These are phyloP conservation scores for Stentor roeselii DNA, from an alignment of 73 alveolate species.

Conservation along the genomic window DNA sequence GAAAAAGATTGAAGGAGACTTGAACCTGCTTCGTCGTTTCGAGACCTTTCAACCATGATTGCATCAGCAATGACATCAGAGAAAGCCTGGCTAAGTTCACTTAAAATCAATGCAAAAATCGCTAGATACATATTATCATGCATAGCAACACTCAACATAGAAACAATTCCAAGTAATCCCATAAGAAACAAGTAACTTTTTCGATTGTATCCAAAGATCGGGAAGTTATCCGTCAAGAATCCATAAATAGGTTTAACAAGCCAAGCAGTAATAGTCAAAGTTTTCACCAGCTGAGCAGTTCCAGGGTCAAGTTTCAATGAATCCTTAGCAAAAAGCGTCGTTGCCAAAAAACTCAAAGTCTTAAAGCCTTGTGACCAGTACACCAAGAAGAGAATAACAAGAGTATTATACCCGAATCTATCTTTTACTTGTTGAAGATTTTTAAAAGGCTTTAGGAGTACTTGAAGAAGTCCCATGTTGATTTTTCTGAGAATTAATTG, in stretches of 20 bases:
- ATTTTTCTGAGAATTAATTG: too few relatives aligned
- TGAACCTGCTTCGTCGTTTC: constrained; percentile 2
- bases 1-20: constrained; percentile 10
- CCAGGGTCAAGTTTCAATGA: neutral
- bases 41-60: constrained; percentile 8
- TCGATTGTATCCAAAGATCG: constrained; percentile 2
- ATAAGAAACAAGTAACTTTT: neutral
- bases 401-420: constrained; percentile 13
- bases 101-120: neutral
- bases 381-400: constrained; percentile 1
- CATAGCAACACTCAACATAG: neutral
- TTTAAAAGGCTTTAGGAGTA: too few relatives aligned
- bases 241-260: constrained; percentile 1
- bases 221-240: neutral
- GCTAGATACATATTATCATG: neutral
- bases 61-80: constrained; percentile 24
- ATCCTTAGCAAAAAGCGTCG: neutral
- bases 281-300: neutral
- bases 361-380: constrained; percentile 15
- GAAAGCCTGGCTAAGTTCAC: neutral
- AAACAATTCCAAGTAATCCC: neutral
- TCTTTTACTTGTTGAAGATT: too few relatives aligned
- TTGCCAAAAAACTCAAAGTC: neutral
- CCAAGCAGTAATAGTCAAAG: constrained; percentile 5
- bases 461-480: too few relatives aligned